phyloP scores from a whole-genome alignment of 257 asterid species.

The Schizonepeta tenuifolia region DNA sequence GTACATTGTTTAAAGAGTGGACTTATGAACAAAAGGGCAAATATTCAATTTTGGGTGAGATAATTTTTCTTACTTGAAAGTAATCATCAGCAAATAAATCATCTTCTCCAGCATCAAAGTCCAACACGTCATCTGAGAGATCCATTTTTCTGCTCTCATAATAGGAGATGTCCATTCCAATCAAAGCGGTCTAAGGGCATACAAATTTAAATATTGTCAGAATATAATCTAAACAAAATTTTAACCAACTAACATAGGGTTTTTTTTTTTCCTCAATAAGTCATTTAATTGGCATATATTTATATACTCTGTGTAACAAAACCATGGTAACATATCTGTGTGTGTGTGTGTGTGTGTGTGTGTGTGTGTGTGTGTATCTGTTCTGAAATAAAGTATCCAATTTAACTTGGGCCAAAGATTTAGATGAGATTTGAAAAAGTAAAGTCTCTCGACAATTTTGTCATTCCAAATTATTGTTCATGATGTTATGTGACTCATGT shows the following conservation, averaged over 20 bases:
- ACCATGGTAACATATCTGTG: neutral
- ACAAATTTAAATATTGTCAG: slow-evolving; percentile 32
- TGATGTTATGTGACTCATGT: neutral
- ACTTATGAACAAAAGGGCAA: neutral
- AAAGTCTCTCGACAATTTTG: neutral
- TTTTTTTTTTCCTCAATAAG: neutral
- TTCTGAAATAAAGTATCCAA: neutral
- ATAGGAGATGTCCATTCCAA: slow-evolving; percentile 73
- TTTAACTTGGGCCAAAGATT: slow-evolving; percentile 1
- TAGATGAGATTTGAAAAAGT: slow-evolving; percentile 1
- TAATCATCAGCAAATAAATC: slow-evolving; percentile 46
- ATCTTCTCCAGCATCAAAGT: slow-evolving; percentile 52
- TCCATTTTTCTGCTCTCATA: slow-evolving; percentile 61
- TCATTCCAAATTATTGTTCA: neutral
- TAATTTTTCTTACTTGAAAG: slow-evolving; percentile 53
- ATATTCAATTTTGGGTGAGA: slow-evolving; percentile 3
- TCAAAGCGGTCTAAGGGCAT: slow-evolving; percentile 60
- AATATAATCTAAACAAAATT: slow-evolving; percentile 17
- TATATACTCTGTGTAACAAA: neutral
- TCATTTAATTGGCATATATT: slow-evolving; percentile 3
- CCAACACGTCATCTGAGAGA: slow-evolving; percentile 45
- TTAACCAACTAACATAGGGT: slow-evolving; percentile 4
- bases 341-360: neutral
- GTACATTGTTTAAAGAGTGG: slow-evolving; percentile 3
- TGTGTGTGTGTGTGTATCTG: neutral